These are phyloP conservation scores for Alternaria sp. DNA, from an alignment of 2,329 filamentous ascomycete genomes.

Conservation along the genomic window DNA sequence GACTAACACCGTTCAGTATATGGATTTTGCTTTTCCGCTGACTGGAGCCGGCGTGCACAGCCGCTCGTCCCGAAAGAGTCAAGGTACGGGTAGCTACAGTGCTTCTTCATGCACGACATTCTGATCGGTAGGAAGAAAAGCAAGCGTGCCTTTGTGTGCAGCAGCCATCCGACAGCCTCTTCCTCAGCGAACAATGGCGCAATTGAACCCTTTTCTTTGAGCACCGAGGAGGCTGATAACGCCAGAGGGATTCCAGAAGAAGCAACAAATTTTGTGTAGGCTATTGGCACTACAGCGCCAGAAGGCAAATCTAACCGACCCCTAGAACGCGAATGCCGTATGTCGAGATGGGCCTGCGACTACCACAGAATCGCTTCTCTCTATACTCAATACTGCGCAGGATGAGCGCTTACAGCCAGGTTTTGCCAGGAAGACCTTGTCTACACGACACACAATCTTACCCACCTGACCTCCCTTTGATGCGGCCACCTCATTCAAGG, in stretches of 20 bases:
- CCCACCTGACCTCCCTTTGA: background rate
- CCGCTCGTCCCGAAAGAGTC: background rate
- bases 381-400: background rate
- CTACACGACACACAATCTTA: background rate
- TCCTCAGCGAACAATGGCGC: background rate
- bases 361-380: background rate
- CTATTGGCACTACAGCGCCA: background rate
- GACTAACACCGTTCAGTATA: background rate
- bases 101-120: constrained; percentile 5
- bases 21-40: background rate
- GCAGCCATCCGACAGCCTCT: background rate
- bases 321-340: background rate
- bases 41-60: background rate
- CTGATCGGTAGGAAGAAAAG: constrained; percentile 1
- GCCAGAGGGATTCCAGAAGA: background rate
- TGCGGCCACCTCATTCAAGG: background rate
- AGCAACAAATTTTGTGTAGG: background rate
- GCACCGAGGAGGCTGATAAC: background rate
- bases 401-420: background rate
- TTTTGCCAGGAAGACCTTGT: background rate
- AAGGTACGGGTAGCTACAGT: constrained; percentile 6
- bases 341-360: background rate
- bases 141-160: background rate
- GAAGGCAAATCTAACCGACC: background rate
- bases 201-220: background rate